These are phyloP conservation scores for Russula lepida DNA, from an alignment of 768 basidiomycete species.

Conservation along the genomic window DNA sequence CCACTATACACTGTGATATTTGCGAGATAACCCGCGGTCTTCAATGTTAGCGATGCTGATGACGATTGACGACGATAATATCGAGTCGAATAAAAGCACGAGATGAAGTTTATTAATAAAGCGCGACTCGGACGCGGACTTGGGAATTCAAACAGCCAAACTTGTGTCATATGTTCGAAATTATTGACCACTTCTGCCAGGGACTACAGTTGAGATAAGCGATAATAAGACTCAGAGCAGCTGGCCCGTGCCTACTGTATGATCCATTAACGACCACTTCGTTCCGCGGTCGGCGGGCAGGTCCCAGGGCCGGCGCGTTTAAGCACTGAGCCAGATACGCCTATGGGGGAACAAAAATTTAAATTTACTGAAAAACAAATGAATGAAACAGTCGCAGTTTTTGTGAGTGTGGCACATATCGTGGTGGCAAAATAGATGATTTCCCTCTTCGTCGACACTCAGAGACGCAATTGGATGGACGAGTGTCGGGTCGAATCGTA, in stretches of 20 bases:
- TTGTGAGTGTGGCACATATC: not conserved
- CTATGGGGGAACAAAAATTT: not conserved
- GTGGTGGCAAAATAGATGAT: not conserved
- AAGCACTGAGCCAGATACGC: not conserved
- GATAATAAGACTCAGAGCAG: not conserved
- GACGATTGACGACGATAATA: not conserved
- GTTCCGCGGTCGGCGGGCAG: constrained; percentile 5
- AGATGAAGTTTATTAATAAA: too few relatives aligned
- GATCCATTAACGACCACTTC: not conserved
- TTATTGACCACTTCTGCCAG: not conserved
- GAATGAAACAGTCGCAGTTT: not conserved
- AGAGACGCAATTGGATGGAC: not conserved
- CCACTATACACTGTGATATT: not conserved
- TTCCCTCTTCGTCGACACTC: not conserved
- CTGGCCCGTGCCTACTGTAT: not conserved
- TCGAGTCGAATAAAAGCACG: not conserved
- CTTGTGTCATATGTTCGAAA: not conserved
- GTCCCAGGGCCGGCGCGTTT: not conserved
- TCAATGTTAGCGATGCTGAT: not conserved
- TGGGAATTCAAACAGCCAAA: not conserved
- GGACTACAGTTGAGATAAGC: not conserved
- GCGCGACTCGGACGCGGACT: not conserved
- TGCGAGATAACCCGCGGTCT: constrained; percentile 3
- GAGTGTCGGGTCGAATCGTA: not conserved
- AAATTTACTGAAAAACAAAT: not conserved